Base-by-base conservation (phyloP, 2,329 filamentous ascomycete species). In the Alternaria gaisen region DNA sequence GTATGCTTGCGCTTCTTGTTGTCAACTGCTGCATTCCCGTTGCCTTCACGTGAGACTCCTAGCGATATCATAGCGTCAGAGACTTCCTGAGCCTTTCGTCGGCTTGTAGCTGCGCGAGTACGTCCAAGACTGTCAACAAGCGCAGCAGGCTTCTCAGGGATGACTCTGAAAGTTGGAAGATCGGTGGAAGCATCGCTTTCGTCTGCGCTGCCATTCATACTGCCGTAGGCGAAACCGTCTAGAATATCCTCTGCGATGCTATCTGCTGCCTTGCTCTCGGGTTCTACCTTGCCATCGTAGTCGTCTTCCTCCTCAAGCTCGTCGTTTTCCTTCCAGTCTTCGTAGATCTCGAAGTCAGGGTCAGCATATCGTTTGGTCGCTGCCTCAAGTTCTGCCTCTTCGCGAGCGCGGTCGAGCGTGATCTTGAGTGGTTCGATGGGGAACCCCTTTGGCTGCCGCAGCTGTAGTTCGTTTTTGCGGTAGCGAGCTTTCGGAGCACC, bases 391-490 rank as follows among this genome's bases (percentile, higher is more conserved):
- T 41, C 60, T 40, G 41, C 47, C 34, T 62, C 52, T 26, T 52
- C 22, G 34, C 47, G 52, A 43, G 52, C 56, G 22, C 52, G 56
- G 2, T 14, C 34, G 10, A 62, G 18, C 16, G 60, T 62, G 12
- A 20, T 53, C 4, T 42, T 53, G 16, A 62, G 46, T 18, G 32
- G 41, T 30, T 53, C 53, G 24, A 62, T 56, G 8, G 60, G 60
- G 22, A 62, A 62, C 22, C 47, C 56, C 18, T 60, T 24, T 28
- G 60, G 58, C n/a, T 53, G 58, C 22, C 36, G 47, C 18, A 61
- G 34, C 12, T 53, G 36, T 12, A 61, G 54, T 6, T 61, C 54
- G 22, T 38, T 36, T 26, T 40, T 42, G 6, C 42, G 18, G 20
- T 52, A 51, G 22, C 34, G 53, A 14, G 53, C 42, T 34, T 57